Conservation (phyloP, 768 basidiomycete genomes). For the Cubamyces sp. region DNA sequence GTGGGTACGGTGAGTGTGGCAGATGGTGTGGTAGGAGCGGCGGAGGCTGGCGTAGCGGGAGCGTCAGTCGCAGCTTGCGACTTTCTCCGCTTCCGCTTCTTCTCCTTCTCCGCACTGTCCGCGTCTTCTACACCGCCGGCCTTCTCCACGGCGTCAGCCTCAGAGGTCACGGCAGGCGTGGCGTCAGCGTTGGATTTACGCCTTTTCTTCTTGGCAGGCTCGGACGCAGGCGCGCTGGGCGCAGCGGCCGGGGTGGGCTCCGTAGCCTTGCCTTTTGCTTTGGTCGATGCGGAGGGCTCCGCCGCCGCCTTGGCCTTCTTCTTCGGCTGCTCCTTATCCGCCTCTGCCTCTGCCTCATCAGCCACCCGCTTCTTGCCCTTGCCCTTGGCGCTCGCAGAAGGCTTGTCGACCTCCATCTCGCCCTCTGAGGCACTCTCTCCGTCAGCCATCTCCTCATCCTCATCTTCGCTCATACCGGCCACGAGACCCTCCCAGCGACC, state of each 20-base stretch:
- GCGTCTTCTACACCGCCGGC: not conserved
- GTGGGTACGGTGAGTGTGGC: not conserved
- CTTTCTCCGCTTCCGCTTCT: constrained; percentile 27
- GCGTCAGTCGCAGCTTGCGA: constrained; percentile 11
- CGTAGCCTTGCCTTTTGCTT: constrained; percentile 34
- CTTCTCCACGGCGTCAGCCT: not conserved
- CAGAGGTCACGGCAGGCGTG: not conserved
- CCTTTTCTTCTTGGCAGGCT: constrained; percentile 23
- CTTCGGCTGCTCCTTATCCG: constrained; percentile 31
- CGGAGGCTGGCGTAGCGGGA: constrained; percentile 2
- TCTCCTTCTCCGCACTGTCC: constrained; percentile 23
- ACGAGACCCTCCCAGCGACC: constrained; percentile 63
- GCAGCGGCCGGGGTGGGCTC: constrained; percentile 31
- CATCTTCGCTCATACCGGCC: constrained; percentile 31
- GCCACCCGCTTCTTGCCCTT: constrained; percentile 34
- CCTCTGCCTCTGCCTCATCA: constrained; percentile 43
- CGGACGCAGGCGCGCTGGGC: constrained; percentile 9
- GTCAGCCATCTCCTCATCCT: constrained; percentile 32
- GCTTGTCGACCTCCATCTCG: constrained; percentile 29
- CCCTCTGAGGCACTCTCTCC: constrained; percentile 26
- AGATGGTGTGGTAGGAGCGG: constrained; percentile 2
- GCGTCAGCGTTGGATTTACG: constrained; percentile 22
- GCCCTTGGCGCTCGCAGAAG: constrained; percentile 24
- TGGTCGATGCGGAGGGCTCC: constrained; percentile 14
- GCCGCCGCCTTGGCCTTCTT: constrained; percentile 35